A percentile compares a stretch with the other conserved stretches of the same genome.
Conservation (phyloP, 169 alveolate genomes). For the Cryptosporidium baileyi region DNA sequence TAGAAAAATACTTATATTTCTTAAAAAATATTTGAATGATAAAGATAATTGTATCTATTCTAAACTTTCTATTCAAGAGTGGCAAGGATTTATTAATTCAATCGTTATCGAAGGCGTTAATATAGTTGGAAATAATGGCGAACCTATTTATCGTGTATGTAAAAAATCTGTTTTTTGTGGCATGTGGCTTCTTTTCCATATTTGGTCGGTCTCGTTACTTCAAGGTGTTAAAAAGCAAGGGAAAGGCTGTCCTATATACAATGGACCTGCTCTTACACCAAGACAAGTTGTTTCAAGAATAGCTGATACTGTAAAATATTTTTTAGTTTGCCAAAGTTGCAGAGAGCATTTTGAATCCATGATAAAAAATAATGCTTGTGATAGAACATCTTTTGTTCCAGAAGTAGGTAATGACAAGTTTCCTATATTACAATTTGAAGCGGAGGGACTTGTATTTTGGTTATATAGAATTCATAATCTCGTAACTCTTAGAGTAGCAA, state of each 20-base stretch:
- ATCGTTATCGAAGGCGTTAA: slow-evolving; percentile 19
- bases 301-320: slow-evolving; percentile 32
- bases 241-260: slow-evolving; percentile 15
- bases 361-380: slow-evolving; percentile 43
- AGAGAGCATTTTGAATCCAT: slow-evolving; percentile 56
- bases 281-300: slow-evolving; percentile 38
- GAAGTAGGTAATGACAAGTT: slow-evolving; percentile 11
- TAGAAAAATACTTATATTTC: background rate
- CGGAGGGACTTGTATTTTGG: slow-evolving; percentile 64
- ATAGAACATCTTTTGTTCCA: slow-evolving; percentile 43
- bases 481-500: slow-evolving; percentile 44
- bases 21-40: slow-evolving; percentile 2
- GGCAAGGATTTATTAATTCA: slow-evolving; percentile 31
- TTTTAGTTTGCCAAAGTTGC: slow-evolving; percentile 50
- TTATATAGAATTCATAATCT: slow-evolving; percentile 41
- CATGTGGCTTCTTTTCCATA: slow-evolving; percentile 61
- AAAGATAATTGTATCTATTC: background rate
- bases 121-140: background rate
- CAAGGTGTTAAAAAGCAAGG: slow-evolving; percentile 40
- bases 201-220: slow-evolving; percentile 43
- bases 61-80: slow-evolving; percentile 1
- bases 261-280: slow-evolving; percentile 59
- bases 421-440: slow-evolving; percentile 27
- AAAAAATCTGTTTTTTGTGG: slow-evolving; percentile 58
- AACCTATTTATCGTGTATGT: slow-evolving; percentile 15